Percentiles rank a stretch among this genome's conserved stretches.
phyloP scores from a whole-genome alignment of 306 rosid species.

The Vigna radiata region DNA sequence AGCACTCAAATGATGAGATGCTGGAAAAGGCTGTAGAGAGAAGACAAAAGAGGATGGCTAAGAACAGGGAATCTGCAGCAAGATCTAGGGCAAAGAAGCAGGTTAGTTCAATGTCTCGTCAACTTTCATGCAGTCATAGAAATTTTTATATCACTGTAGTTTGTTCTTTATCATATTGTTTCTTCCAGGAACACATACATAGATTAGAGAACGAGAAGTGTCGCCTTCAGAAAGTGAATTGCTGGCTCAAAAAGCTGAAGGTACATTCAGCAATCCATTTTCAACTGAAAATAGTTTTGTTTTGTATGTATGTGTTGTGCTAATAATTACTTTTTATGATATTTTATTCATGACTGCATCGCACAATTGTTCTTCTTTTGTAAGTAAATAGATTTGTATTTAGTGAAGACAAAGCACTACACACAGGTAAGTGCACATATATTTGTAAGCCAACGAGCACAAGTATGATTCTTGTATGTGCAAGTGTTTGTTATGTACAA shows the following conservation, averaged over 20 bases:
- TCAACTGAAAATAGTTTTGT: not conserved
- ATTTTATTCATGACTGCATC: not conserved
- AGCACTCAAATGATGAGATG: slow-evolving; percentile 51
- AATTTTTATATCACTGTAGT: not conserved
- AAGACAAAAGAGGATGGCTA: slow-evolving; percentile 73
- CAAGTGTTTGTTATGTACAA: not conserved
- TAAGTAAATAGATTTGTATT: not conserved
- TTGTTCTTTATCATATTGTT: slow-evolving; percentile 30
- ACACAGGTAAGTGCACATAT: not conserved
- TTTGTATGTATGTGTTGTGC: not conserved
- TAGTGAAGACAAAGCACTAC: not conserved
- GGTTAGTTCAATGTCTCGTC: slow-evolving; percentile 46
- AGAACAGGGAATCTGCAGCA: slow-evolving; percentile 76
- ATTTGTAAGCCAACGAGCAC: no score
- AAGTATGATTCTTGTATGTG: not conserved
- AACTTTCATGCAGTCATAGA: not conserved
- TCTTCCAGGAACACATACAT: slow-evolving; percentile 58
- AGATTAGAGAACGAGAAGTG: slow-evolving; percentile 51
- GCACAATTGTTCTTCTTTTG: not conserved
- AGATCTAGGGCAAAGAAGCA: slow-evolving; percentile 80
- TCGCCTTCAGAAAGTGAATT: slow-evolving; percentile 47
- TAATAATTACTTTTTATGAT: not conserved
- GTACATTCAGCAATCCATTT: slow-evolving; percentile 45
- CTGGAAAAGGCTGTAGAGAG: slow-evolving; percentile 55
- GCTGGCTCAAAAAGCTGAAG: slow-evolving; percentile 54